These are phyloP conservation scores for Pyrenopolyporus hunteri DNA, from an alignment of 495 filamentous ascomycete genomes.

Conservation along the genomic window DNA sequence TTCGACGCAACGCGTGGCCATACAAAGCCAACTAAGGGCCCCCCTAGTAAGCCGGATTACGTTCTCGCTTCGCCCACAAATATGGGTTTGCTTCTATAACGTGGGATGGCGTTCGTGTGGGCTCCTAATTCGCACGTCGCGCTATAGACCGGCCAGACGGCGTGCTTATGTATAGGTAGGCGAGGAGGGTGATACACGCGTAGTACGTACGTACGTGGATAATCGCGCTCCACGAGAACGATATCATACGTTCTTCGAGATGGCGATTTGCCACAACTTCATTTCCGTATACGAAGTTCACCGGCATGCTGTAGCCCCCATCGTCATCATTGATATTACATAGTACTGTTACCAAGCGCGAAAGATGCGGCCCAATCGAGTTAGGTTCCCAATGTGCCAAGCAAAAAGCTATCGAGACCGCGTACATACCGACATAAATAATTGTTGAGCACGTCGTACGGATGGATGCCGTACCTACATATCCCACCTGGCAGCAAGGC, in stretches of 20 bases:
- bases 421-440: neutral
- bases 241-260: slow-evolving; percentile 2
- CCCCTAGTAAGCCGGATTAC: neutral
- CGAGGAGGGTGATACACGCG: too few species aligned
- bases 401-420: too few species aligned
- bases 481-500: neutral
- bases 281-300: too few species aligned
- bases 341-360: neutral
- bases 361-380: neutral
- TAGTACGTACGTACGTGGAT: too few species aligned
- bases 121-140: too few species aligned
- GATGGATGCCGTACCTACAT: neutral
- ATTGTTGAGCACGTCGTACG: neutral
- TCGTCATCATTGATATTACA: neutral
- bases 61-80: neutral
- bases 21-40: neutral
- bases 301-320: neutral
- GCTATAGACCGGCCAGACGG: neutral
- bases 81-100: neutral
- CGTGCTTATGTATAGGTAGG: too few species aligned
- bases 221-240: too few species aligned
- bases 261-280: neutral
- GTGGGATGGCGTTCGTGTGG: neutral
- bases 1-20: too few species aligned
- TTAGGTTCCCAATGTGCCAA: neutral